phyloP scores from a whole-genome alignment of 2,329 filamentous ascomycete species.

The Penicillium fuscoglaucum region DNA sequence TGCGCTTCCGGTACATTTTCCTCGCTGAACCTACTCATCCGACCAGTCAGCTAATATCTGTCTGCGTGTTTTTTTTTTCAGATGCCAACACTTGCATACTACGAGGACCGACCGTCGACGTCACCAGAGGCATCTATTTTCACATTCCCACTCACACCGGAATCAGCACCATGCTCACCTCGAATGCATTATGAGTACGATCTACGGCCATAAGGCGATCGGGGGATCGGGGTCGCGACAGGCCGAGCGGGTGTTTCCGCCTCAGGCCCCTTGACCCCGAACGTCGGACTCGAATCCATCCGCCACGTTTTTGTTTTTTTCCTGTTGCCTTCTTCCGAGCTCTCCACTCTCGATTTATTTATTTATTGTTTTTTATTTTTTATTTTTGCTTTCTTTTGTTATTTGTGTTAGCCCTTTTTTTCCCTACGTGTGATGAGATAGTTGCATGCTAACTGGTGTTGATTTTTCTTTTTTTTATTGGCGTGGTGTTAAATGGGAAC shows the following conservation, averaged over 20 bases:
- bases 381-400: not conserved
- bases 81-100: constrained; percentile 33
- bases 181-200: constrained; percentile 33
- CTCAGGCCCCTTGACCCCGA: not conserved
- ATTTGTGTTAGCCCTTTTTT: not conserved
- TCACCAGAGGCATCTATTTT: constrained; percentile 43
- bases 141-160: constrained; percentile 44
- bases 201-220: constrained; percentile 16
- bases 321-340: not conserved
- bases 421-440: constrained; percentile 12
- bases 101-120: constrained; percentile 44
- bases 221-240: not conserved
- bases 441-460: constrained; percentile 14
- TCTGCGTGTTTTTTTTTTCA: constrained; percentile 17
- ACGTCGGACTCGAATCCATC: not conserved
- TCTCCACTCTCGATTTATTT: not conserved
- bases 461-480: constrained; percentile 4
- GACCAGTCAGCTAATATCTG: constrained; percentile 31
- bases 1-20: constrained; percentile 47
- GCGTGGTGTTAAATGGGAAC: constrained; percentile 9
- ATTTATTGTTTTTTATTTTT: constrained; percentile 1
- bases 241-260: constrained; percentile 10
- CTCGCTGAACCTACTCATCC: constrained; percentile 32
- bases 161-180: constrained; percentile 44
- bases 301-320: not conserved